These are phyloP conservation scores for Cladophialophora psammophila DNA, from an alignment of 2,329 filamentous ascomycete genomes.

Conservation along the genomic window DNA sequence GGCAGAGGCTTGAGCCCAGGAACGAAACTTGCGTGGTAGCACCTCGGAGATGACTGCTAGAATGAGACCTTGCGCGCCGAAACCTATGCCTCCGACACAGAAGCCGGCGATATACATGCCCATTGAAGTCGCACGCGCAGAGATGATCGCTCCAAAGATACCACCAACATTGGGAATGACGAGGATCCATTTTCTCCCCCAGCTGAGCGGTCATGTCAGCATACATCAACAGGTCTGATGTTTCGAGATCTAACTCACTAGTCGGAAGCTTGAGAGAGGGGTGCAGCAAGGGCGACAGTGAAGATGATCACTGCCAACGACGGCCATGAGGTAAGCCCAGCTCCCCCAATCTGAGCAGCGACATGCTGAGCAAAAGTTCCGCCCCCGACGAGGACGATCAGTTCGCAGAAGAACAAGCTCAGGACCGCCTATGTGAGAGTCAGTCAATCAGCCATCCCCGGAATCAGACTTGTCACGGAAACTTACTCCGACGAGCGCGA, in stretches of 20 bases:
- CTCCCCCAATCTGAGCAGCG: conserved; percentile 30
- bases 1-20: conserved; percentile 29
- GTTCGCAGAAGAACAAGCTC: conserved; percentile 25
- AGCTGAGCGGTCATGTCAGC: conserved; percentile 12
- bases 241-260: conserved; percentile 28
- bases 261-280: conserved; percentile 31
- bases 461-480: not conserved
- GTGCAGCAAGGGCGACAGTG: conserved; percentile 25
- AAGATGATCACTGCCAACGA: conserved; percentile 29
- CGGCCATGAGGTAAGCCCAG: conserved; percentile 27
- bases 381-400: conserved; percentile 20
- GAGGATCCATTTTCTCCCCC: conserved; percentile 33
- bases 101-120: conserved; percentile 32
- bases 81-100: conserved; percentile 22
- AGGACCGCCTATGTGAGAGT: conserved; percentile 16
- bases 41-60: conserved; percentile 33
- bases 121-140: conserved; percentile 30
- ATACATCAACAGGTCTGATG: conserved; percentile 1
- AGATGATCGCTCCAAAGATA: conserved; percentile 28
- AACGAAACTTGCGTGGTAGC: conserved; percentile 30
- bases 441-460: not conserved
- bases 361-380: conserved; percentile 24
- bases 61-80: conserved; percentile 27
- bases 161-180: conserved; percentile 21
- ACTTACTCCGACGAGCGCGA: conserved; percentile 21